Conservation (phyloP, 148 eudicot species). For the Spergularia marina region DNA sequence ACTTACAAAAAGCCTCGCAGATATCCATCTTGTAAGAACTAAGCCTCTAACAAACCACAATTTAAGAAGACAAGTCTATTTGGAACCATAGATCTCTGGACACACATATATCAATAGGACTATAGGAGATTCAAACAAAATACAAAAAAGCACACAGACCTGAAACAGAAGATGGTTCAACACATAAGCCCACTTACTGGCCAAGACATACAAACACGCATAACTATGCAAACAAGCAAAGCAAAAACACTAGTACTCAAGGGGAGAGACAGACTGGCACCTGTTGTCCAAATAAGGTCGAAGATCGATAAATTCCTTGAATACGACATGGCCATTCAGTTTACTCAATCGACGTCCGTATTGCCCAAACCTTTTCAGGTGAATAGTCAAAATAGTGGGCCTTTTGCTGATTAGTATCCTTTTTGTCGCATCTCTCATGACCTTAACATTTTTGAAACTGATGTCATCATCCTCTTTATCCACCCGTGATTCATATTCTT, state of each 20-base stretch:
- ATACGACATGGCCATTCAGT: conserved; percentile 80
- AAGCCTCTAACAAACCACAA: neutral
- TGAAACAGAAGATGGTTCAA: neutral
- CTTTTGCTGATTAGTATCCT: conserved; percentile 62
- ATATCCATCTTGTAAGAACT: too few species aligned
- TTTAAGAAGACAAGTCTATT: neutral
- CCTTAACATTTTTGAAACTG: conserved; percentile 51
- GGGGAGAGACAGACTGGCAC: conserved; percentile 30
- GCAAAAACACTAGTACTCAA: neutral
- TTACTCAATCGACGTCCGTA: conserved; percentile 87
- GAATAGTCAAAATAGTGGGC: conserved; percentile 81
- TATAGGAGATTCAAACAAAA: too few species aligned
- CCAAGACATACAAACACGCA: neutral
- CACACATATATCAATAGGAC: conserved; percentile 1
- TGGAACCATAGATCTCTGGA: neutral
- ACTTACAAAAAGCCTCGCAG: too few species aligned
- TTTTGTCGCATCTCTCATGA: conserved; percentile 82
- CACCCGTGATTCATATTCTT: conserved; percentile 38
- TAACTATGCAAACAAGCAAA: conserved; percentile 1
- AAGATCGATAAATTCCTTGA: conserved; percentile 69
- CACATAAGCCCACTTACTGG: neutral
- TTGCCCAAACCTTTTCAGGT: conserved; percentile 89
- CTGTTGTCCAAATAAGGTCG: conserved; percentile 75
- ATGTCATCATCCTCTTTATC: conserved; percentile 39
- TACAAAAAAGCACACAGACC: too few species aligned